These are phyloP conservation scores for Globisporangium nagaii DNA, from an alignment of 352 stramenopile species.

Conservation along the genomic window DNA sequence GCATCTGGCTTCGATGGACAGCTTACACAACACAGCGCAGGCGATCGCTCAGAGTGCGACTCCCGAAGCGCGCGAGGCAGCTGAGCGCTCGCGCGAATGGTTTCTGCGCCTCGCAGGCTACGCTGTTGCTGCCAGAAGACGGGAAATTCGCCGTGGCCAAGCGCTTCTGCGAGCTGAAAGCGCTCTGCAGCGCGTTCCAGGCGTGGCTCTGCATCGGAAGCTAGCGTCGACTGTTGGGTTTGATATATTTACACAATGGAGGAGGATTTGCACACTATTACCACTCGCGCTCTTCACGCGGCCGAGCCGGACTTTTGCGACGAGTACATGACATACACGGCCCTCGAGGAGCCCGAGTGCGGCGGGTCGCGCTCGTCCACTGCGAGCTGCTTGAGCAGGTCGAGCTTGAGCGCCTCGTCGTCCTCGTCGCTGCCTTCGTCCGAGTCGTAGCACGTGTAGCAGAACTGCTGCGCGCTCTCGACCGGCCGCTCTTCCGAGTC, in stretches of 20 bases:
- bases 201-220: conserved; percentile 12
- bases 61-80: background rate
- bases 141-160: conserved; percentile 48
- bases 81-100: background rate
- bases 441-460: conserved; percentile 11
- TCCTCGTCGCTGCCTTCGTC: background rate
- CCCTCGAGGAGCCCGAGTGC: background rate
- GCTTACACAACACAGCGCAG: background rate
- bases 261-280: conserved; percentile 1
- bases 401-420: background rate
- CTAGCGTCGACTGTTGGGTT: background rate
- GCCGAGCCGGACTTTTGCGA: conserved; percentile 8
- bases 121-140: conserved; percentile 20
- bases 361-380: background rate
- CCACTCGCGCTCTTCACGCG: background rate
- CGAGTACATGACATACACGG: conserved; percentile 1
- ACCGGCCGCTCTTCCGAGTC: conserved; percentile 3
- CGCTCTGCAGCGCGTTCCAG: conserved; percentile 13
- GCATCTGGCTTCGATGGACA: background rate
- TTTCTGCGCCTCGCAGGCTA: background rate
- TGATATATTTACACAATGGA: background rate
- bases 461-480: conserved; percentile 1
- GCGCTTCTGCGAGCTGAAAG: conserved; percentile 27
- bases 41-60: background rate
- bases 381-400: conserved; percentile 1